A percentile compares a stretch with the other conserved stretches of the same genome.
phyloP scores from a whole-genome alignment of 345 rosid genomes.

The Clausena lansium region DNA sequence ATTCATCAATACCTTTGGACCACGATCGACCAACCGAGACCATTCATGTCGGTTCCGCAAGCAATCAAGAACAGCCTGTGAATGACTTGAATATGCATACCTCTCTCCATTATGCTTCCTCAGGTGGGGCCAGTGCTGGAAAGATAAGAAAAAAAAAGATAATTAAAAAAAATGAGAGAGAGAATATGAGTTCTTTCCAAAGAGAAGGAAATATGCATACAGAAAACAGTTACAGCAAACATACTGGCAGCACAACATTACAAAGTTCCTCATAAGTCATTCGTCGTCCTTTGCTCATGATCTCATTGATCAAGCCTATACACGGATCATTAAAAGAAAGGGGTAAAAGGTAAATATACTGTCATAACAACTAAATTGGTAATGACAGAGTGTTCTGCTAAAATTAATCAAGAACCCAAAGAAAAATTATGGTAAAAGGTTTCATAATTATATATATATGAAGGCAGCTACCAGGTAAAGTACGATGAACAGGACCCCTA shows the following conservation, averaged over 20 bases:
- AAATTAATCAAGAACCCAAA: neutral
- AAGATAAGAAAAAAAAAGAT: conserved; percentile 15
- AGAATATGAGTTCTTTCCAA: conserved; percentile 5
- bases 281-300: conserved; percentile 91
- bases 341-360: neutral
- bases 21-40: conserved; percentile 97
- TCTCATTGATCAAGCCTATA: conserved; percentile 78
- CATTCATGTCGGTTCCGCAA: conserved; percentile 94
- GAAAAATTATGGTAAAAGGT: neutral
- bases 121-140: conserved; percentile 94
- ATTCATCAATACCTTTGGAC: conserved; percentile 72
- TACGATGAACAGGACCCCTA: conserved; percentile 54
- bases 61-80: conserved; percentile 99
- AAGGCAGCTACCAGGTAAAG: conserved; percentile 62
- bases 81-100: conserved; percentile 95
- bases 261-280: conserved; percentile 96
- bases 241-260: conserved; percentile 92
- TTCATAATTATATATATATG: neutral
- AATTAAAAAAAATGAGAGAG: neutral
- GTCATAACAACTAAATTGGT: neutral
- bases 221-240: conserved; percentile 17
- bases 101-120: conserved; percentile 99
- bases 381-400: neutral
- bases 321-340: neutral
- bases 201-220: conserved; percentile 6